phyloP scores from a whole-genome alignment of 2,329 filamentous ascomycete genomes.

The Microsporum canis region DNA sequence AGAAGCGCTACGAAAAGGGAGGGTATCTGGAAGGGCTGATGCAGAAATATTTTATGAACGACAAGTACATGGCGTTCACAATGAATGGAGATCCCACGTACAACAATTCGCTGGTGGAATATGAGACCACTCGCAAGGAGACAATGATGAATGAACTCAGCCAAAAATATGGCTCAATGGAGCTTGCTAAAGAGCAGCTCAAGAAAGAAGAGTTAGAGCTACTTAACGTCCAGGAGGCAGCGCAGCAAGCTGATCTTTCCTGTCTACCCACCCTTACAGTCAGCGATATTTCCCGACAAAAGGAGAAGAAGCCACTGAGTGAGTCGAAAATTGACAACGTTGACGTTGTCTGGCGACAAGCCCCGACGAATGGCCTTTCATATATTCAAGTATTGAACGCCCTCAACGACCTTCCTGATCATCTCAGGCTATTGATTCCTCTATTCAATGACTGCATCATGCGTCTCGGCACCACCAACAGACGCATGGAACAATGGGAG shows the following conservation, averaged over 20 bases:
- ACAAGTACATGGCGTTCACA: slow-evolving; percentile 79
- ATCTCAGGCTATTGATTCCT: slow-evolving; percentile 72
- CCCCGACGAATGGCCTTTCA: slow-evolving; percentile 87
- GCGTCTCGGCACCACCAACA: slow-evolving; percentile 77
- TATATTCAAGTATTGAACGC: slow-evolving; percentile 87
- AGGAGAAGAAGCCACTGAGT: slow-evolving; percentile 59
- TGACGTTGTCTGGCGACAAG: slow-evolving; percentile 79
- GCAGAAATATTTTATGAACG: slow-evolving; percentile 81
- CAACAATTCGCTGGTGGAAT: slow-evolving; percentile 58
- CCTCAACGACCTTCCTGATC: slow-evolving; percentile 67
- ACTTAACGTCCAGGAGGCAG: slow-evolving; percentile 69
- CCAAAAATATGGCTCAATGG: slow-evolving; percentile 56
- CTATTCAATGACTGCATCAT: slow-evolving; percentile 87
- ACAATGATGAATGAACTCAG: slow-evolving; percentile 61
- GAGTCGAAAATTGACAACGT: slow-evolving; percentile 49
- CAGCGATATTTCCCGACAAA: slow-evolving; percentile 71
- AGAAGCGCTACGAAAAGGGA: slow-evolving; percentile 60
- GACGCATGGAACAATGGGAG: slow-evolving; percentile 88
- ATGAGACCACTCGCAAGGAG: slow-evolving; percentile 65
- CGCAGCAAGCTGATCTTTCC: slow-evolving; percentile 71
- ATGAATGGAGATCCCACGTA: slow-evolving; percentile 79
- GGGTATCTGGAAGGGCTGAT: slow-evolving; percentile 74
- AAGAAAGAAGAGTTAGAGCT: slow-evolving; percentile 69
- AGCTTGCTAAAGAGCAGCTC: slow-evolving; percentile 59
- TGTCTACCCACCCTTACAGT: slow-evolving; percentile 82